phyloP scores from a whole-genome alignment of 768 basidiomycete species.

The Russula olivacea region DNA sequence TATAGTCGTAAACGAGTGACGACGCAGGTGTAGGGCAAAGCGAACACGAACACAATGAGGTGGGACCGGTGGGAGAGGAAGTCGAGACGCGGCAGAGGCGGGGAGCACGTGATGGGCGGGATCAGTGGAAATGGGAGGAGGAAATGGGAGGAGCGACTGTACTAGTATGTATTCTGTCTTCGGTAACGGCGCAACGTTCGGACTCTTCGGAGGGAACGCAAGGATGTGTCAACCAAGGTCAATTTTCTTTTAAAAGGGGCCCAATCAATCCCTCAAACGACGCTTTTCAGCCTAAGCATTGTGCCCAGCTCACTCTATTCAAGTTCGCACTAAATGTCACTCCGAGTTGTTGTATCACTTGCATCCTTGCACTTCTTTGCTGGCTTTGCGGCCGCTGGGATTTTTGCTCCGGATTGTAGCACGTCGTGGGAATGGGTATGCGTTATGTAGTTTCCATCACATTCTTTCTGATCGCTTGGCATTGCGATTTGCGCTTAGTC shows the following conservation, averaged over 20 bases:
- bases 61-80: too few relatives aligned
- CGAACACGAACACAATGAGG: too few relatives aligned
- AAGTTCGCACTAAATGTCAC: background rate
- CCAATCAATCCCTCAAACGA: background rate
- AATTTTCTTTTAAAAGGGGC: background rate
- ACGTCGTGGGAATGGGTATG: conserved; percentile 1
- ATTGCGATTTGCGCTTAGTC: background rate
- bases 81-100: too few relatives aligned
- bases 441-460: background rate
- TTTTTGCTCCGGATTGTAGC: conserved; percentile 7
- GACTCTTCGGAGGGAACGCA: too few relatives aligned
- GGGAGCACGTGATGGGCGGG: too few relatives aligned
- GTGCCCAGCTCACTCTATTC: background rate
- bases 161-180: too few relatives aligned
- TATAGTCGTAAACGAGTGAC: too few relatives aligned
- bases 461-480: background rate
- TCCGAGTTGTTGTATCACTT: background rate
- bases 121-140: too few relatives aligned
- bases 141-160: too few relatives aligned
- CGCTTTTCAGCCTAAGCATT: background rate
- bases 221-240: too few relatives aligned
- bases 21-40: too few relatives aligned
- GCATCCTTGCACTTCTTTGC: background rate
- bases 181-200: too few relatives aligned
- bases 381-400: background rate